Base-by-base conservation (phyloP, 2,329 filamentous ascomycete species). In the Dactylellina leptospora region DNA sequence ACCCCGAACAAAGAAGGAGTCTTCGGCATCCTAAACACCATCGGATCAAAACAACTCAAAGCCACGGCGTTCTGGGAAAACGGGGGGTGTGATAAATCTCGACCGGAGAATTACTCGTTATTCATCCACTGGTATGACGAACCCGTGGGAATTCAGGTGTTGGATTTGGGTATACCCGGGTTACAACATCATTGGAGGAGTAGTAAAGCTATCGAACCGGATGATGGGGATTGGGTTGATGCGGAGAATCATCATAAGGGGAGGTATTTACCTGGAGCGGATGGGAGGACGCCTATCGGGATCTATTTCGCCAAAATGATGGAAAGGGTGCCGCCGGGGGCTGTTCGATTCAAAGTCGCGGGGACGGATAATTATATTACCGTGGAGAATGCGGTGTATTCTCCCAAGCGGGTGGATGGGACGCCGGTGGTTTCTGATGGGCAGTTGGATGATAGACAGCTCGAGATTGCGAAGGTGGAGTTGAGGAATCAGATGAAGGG, bases 181-280 rank as follows among this genome's bases (percentile, higher is more conserved):
- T n/a, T 70, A 2, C 48, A 61, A 22, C 64, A 61, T 22, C 3
- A n/a, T n/a, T 70, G 63, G 64, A 38, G 44, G 27, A 70, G 64
- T 33, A 55, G 28, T 56, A 38, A 42, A 33, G 18, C 8, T 2
- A 70, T 70, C 9, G 28, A 56, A 6, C 64, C 64, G 11, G 23
- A 61, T 44, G 53, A 55, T 20, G 18, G 38, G 0, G 16, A 54
- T 18, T 70, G 64, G 64, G 27, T 56, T 13, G 36, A 55, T 36
- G 30, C 38, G 16, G 33, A 23, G 23, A 55, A 56, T 8, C 16
- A n/a, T 2, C 44, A 36, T 4, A 45, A 23, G 8, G 38, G 40
- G 5, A 42, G 58, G 20, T 61, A 50, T 36, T 11, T 54, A 11
- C 64, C 64, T 4, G 28, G 20, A 2, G 11, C 36, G 11, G 20